Conservation (phyloP, 1,139 yeast genomes). For the Candida sp. region DNA sequence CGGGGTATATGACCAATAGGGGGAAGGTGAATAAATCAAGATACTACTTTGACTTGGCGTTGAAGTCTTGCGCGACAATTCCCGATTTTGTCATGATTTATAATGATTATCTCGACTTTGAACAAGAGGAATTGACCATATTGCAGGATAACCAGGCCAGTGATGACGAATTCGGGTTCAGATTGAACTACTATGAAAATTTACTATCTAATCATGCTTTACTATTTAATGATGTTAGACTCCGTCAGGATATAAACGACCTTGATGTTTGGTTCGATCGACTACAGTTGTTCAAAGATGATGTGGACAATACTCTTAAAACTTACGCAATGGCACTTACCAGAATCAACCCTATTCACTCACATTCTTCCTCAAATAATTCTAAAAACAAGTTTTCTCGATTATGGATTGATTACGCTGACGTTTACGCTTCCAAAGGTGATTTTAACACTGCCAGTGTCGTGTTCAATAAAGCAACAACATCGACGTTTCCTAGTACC, state of each 20-base stretch:
- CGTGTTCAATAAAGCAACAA: constrained; percentile 61
- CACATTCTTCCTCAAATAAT: constrained; percentile 22
- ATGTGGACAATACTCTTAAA: constrained; percentile 41
- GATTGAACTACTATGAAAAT: constrained; percentile 51
- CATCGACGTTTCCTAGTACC: constrained; percentile 63
- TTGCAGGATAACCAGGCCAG: too few relatives aligned
- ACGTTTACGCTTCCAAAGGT: constrained; percentile 51
- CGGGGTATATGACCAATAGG: constrained; percentile 36
- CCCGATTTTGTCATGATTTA: constrained; percentile 64
- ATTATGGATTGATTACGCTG: constrained; percentile 72
- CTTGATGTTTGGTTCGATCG: constrained; percentile 70
- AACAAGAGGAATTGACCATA: constrained; percentile 46
- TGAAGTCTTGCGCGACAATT: constrained; percentile 45
- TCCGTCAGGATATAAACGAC: constrained; percentile 61
- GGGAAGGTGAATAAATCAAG: constrained; percentile 41
- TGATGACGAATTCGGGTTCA: constrained; percentile 28
- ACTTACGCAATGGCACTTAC: constrained; percentile 67
- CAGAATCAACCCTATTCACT: constrained; percentile 62
- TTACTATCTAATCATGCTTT: constrained; percentile 55
- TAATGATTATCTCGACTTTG: constrained; percentile 62
- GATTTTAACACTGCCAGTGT: constrained; percentile 62
- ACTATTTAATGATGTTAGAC: constrained; percentile 59
- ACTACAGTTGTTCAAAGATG: constrained; percentile 33
- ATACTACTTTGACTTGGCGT: constrained; percentile 46
- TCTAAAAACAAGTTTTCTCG: constrained; percentile 37